A percentile compares a stretch with the other conserved stretches of the same genome.
phyloP scores from a whole-genome alignment of 345 rosid species.

The Euphorbia lathyris region DNA sequence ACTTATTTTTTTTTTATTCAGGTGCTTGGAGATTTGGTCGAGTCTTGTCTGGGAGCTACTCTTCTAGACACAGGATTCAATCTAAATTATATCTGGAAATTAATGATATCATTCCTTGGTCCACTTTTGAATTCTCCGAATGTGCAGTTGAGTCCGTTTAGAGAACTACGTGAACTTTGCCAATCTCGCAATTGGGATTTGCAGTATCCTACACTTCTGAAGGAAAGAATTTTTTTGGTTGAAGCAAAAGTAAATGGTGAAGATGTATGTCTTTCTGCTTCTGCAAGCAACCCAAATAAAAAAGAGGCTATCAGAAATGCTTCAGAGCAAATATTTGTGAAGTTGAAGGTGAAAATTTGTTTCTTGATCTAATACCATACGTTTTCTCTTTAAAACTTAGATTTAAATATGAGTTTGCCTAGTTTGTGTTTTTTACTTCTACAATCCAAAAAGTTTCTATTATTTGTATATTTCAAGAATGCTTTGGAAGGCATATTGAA shows the following conservation, averaged over 20 bases:
- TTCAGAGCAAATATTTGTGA: conserved; percentile 39
- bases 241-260: conserved; percentile 45
- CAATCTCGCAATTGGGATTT: conserved; percentile 54
- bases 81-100: conserved; percentile 62
- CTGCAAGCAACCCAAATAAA: conserved; percentile 50
- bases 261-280: conserved; percentile 35
- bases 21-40: conserved; percentile 92
- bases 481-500: too few species aligned
- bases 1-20: conserved; percentile 30
- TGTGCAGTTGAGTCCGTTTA: conserved; percentile 58
- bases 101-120: conserved; percentile 66
- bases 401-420: too few species aligned
- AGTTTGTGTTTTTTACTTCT: too few species aligned
- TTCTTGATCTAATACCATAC: neutral
- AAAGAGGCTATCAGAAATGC: conserved; percentile 57
- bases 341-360: conserved; percentile 56
- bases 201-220: conserved; percentile 31
- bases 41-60: conserved; percentile 78
- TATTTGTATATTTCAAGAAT: too few species aligned
- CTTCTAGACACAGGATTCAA: conserved; percentile 77
- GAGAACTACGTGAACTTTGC: conserved; percentile 71
- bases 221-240: conserved; percentile 39
- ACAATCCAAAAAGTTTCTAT: too few species aligned
- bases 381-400: neutral
- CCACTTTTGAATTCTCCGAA: conserved; percentile 56